Evolutionary conservation across 148 eudicot genomes (phyloP).

Genomic region (Fagopyrum esculentum): DNA sequence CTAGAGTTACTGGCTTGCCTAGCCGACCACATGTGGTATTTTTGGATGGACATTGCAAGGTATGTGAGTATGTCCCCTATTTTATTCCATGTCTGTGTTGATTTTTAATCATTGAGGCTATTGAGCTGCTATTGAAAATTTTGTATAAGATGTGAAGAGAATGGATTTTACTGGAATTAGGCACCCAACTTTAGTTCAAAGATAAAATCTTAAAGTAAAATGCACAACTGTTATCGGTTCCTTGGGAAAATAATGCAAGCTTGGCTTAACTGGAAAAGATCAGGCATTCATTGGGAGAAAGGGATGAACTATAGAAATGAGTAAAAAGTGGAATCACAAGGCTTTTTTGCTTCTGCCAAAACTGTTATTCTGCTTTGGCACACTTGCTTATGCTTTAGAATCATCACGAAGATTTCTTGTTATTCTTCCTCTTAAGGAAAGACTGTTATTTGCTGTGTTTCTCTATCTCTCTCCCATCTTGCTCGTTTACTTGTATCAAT

Average conservation of each 20-base stretch:
- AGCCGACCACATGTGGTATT: conserved; percentile 80
- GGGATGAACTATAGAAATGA: neutral
- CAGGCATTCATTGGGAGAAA: neutral
- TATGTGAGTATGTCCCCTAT: conserved; percentile 41
- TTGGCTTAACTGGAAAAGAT: no score
- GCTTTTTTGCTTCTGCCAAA: neutral
- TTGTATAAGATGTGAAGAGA: neutral
- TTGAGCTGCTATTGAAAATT: neutral
- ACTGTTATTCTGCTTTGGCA: neutral
- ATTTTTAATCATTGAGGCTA: neutral
- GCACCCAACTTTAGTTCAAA: neutral
- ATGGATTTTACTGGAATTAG: neutral
- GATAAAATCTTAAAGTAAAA: neutral
- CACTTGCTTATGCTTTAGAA: neutral
- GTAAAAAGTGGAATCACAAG: neutral
- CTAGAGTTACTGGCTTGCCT: conserved; percentile 89
- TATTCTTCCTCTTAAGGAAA: no score
- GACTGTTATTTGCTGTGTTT: neutral
- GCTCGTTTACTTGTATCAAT: neutral
- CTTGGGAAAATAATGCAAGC: neutral
- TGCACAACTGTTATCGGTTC: neutral
- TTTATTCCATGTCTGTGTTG: neutral
- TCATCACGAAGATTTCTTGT: neutral
- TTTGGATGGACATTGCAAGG: conserved; percentile 85
- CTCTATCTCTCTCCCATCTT: neutral